Conservation (phyloP, 768 basidiomycete species). For the Boletus pseudopeckii region DNA sequence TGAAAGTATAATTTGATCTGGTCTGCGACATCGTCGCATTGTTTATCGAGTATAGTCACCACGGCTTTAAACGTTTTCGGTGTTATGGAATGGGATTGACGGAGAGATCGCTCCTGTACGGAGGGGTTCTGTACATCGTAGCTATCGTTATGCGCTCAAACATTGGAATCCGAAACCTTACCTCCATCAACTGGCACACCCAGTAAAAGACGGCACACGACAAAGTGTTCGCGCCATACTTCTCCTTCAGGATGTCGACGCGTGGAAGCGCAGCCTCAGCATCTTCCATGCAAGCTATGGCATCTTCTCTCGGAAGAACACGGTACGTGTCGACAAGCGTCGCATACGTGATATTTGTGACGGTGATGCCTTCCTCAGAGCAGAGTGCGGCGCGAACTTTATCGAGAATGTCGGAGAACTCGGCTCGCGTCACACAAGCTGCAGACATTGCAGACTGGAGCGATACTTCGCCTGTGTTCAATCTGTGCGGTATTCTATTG, state of each 20-base stretch:
- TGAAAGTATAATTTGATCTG: constrained; percentile 19
- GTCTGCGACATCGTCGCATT: constrained; percentile 24
- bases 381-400: constrained; percentile 19
- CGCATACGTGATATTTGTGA: constrained; percentile 25
- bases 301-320: constrained; percentile 9
- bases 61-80: constrained; percentile 19
- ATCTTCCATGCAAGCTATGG: constrained; percentile 34
- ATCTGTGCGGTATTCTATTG: constrained; percentile 4
- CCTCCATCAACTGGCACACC: constrained; percentile 41
- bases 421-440: constrained; percentile 20
- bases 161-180: constrained; percentile 5
- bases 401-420: constrained; percentile 24
- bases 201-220: constrained; percentile 45
- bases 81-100: constrained; percentile 15
- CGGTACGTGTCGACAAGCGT: constrained; percentile 31
- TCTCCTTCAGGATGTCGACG: constrained; percentile 14
- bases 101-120: constrained; percentile 20
- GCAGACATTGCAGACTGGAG: constrained; percentile 24
- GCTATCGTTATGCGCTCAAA: neutral
- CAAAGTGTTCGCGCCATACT: constrained; percentile 22
- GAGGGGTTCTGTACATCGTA: constrained; percentile 16
- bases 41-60: constrained; percentile 20
- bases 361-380: neutral
- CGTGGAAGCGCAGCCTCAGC: constrained; percentile 28
- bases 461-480: constrained; percentile 30